Evolutionary conservation across 192 early-diverging fungal species (phyloP).

Genomic region (Lobosporangium transversale): DNA sequence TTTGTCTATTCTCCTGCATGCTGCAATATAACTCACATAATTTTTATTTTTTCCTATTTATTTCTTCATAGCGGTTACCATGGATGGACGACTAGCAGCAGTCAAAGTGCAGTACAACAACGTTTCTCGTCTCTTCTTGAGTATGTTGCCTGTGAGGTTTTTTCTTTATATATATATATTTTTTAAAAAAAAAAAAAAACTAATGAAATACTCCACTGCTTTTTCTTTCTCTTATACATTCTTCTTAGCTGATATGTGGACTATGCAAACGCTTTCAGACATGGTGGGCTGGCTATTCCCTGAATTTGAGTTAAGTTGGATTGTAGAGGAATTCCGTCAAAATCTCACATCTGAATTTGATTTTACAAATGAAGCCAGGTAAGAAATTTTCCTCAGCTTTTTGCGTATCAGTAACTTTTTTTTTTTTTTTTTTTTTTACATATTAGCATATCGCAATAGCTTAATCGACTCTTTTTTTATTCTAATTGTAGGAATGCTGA

Average conservation of each 20-base stretch:
- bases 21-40: too few species aligned
- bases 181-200: too few species aligned
- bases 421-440: neutral
- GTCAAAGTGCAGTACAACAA: conserved; percentile 62
- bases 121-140: conserved; percentile 57
- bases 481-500: conserved; percentile 50
- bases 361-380: conserved; percentile 56
- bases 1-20: too few species aligned
- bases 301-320: conserved; percentile 61
- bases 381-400: neutral
- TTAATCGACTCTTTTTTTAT: neutral
- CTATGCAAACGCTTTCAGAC: conserved; percentile 58
- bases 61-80: conserved; percentile 54
- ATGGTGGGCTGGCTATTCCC: conserved; percentile 56
- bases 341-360: conserved; percentile 61
- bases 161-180: too few species aligned
- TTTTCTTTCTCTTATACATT: too few species aligned
- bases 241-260: conserved; percentile 58
- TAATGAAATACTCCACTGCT: too few species aligned
- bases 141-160: too few species aligned
- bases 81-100: conserved; percentile 49
- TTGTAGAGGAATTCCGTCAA: conserved; percentile 57
- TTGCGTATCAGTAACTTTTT: neutral
- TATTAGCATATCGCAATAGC: too few species aligned
- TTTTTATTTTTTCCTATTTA: neutral